A percentile compares a stretch with the other conserved stretches of the same genome.
phyloP scores from a whole-genome alignment of 2,329 filamentous ascomycete genomes.

The Monilinia fructicola region DNA sequence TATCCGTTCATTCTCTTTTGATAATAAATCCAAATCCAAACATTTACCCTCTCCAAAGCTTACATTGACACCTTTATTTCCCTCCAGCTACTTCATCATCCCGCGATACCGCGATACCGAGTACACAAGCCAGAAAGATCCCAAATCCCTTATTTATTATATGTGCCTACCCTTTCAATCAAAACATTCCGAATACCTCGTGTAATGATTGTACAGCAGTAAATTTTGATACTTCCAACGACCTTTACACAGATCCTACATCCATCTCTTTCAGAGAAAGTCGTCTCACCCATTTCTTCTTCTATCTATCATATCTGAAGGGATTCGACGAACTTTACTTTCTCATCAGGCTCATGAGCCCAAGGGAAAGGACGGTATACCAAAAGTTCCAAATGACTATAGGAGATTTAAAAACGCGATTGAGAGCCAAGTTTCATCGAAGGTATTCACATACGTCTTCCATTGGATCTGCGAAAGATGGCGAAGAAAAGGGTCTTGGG shows the following conservation, averaged over 20 bases:
- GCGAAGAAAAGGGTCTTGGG: neutral
- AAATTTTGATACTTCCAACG: conserved; percentile 8
- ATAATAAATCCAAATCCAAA: no score
- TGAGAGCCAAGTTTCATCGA: conserved; percentile 24
- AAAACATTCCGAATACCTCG: conserved; percentile 11
- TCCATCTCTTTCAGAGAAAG: neutral
- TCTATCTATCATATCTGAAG: no score
- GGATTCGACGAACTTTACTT: conserved; percentile 3
- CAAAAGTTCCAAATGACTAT: conserved; percentile 15
- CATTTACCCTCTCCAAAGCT: no score
- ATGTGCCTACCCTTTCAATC: neutral
- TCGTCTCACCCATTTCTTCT: neutral
- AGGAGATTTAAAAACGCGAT: conserved; percentile 22
- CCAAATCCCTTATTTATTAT: neutral
- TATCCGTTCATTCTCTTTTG: no score
- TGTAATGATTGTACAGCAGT: conserved; percentile 13
- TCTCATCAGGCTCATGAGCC: conserved; percentile 7
- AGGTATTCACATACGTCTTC: conserved; percentile 18
- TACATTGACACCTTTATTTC: conserved; percentile 1
- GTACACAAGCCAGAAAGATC: neutral
- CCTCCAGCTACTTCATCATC: neutral
- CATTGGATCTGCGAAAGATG: conserved; percentile 13
- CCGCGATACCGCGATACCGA: neutral
- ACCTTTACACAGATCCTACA: neutral
- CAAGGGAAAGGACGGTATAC: neutral